Percentiles rank a stretch among this genome's conserved stretches.
phyloP scores from a whole-genome alignment of 805 yeast species.

The Teunomyces panamensis region DNA sequence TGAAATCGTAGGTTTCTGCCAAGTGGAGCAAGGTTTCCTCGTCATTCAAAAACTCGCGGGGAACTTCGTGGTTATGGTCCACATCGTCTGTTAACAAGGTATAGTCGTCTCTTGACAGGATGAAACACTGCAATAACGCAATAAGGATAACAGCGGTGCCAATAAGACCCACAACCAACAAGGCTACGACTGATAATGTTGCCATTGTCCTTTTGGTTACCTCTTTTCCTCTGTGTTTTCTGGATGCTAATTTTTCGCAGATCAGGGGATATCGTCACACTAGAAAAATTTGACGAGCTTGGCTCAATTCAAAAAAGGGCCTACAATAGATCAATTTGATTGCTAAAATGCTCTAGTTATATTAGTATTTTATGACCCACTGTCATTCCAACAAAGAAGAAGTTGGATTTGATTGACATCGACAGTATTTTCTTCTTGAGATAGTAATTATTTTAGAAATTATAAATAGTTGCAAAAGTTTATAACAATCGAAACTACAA shows the following conservation, averaged over 20 bases:
- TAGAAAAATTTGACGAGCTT: constrained; percentile 3
- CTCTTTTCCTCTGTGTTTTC: neutral
- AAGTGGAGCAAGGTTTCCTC: constrained; percentile 34
- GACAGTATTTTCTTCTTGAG: no score
- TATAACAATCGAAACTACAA: no score
- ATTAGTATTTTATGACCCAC: neutral
- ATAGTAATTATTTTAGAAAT: no score
- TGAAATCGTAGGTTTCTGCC: constrained; percentile 36
- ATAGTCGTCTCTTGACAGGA: constrained; percentile 1
- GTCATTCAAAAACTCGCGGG: constrained; percentile 39
- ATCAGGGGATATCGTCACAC: constrained; percentile 4
- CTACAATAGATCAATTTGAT: neutral
- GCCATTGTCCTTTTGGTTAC: neutral
- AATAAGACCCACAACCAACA: neutral
- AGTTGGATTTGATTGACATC: no score
- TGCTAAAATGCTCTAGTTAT: neutral
- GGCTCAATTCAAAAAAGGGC: neutral
- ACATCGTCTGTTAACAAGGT: neutral
- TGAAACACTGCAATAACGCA: neutral
- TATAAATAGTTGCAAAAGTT: no score
- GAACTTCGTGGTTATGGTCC: constrained; percentile 18
- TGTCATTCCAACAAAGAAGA: no score
- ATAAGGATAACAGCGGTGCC: neutral
- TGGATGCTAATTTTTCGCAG: neutral
- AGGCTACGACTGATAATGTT: neutral